Evolutionary conservation across 2,329 filamentous ascomycete species (phyloP), one percentile per base, ranked within the genome.

Genomic region (Malbranchea cinnamomea): DNA sequence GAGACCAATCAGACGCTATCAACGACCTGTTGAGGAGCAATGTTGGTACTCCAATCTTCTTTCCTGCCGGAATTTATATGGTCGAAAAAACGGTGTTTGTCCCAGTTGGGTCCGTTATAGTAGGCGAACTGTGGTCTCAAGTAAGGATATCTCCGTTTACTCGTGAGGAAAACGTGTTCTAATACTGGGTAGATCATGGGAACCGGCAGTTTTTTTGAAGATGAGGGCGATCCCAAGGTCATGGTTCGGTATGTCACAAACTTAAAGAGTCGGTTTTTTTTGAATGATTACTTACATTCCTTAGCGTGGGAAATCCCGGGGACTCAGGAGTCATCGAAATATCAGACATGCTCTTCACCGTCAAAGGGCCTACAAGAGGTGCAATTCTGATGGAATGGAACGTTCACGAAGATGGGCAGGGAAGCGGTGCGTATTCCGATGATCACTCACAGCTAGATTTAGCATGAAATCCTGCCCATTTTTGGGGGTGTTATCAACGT

Each of bases 1-100:
- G 32, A 6, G 32, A 34, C 23, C 17, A 34, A 7, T 26, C 32
- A 10, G 22, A 11, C 9, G 26, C n/a, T 8, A 30, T 34, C 16
- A 34, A 31, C 26, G 13, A n/a, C 16, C 26, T 34, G 13, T 27
- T 34, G 24, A 11, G 35, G 21, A 12, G 29, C 32, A 10, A 34
- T 1, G 69, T 74, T 47, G 40, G 47, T 18, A 39, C 38, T 1
- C 22, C 24, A 0, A 25, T 36, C 1, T 28, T 49, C 57, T 77
- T 87, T 41, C 77, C 82, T 46, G 74, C 78, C 45, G 80, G 80
- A 32, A 68, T 74, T 28, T 83, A 85, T 50, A 52, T 79, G 32
- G 60, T 85, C 41, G 74, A 68, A 24, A 63, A 71, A 42, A 85
- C 79, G 1, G 59, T 85, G 50, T 67, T 69, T 41, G 65, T 85